Percentiles rank a stretch among this genome's conserved stretches.
Evolutionary conservation across 2,329 filamentous ascomycete genomes (phyloP).

Genomic region (Ascochyta lentis): DNA sequence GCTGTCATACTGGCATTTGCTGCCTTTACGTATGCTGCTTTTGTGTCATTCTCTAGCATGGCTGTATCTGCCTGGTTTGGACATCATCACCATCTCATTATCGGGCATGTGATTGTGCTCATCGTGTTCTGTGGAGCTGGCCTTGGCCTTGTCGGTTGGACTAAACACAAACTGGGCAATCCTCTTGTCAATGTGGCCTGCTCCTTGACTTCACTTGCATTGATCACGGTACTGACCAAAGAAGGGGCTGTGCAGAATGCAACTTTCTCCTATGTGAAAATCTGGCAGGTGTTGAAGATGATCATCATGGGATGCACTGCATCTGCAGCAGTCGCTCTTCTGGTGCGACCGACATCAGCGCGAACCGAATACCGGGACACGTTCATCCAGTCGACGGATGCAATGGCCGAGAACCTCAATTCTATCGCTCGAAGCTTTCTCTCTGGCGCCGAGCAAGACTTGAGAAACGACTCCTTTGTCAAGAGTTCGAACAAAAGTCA

Average conservation of each 20-base stretch:
- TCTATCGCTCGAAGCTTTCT: conserved; percentile 84
- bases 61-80: conserved; percentile 82
- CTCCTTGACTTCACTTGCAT: conserved; percentile 84
- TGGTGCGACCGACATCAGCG: conserved; percentile 81
- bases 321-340: conserved; percentile 61
- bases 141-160: conserved; percentile 86
- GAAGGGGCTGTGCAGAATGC: conserved; percentile 86
- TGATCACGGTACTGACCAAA: conserved; percentile 89
- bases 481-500: conserved; percentile 69
- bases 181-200: conserved; percentile 80
- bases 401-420: conserved; percentile 80
- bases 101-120: conserved; percentile 81
- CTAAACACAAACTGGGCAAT: conserved; percentile 79
- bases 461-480: conserved; percentile 70
- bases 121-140: conserved; percentile 85
- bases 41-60: conserved; percentile 85
- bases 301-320: conserved; percentile 64
- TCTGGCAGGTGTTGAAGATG: conserved; percentile 70
- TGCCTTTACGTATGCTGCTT: conserved; percentile 78
- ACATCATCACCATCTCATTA: conserved; percentile 67
- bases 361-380: conserved; percentile 74
- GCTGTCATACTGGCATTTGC: conserved; percentile 77
- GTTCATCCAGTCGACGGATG: conserved; percentile 74
- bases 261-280: conserved; percentile 80
- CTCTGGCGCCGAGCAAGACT: conserved; percentile 79